Base-by-base conservation (phyloP, 179 eudicot species). In the Actinidia polygama region DNA sequence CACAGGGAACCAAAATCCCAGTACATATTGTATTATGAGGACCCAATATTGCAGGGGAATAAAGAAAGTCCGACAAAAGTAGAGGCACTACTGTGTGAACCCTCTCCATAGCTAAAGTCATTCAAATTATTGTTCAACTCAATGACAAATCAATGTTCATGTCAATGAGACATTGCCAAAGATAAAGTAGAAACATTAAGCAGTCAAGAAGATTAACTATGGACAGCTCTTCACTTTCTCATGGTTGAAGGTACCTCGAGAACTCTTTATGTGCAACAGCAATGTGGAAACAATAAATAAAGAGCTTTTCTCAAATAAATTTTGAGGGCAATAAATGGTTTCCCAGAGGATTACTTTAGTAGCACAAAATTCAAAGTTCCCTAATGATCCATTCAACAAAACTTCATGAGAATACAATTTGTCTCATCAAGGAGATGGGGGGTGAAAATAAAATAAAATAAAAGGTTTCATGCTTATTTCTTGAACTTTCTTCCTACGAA, bases 141-240 rank as follows among this genome's bases (percentile, higher is more conserved):
- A 46, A 71, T 10, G 47, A 18, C 4, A 30, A 67, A 67, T 36
- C 47, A 12, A 19, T 26, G 19, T 15, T 40, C 44, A 30, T 67
- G 12, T 14, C 72, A 67, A 67, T 44, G 72, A 30, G 36, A 30
- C 10, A 44, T 30, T 15, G 47, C 19, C 7, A 67, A 67, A 6
- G 18, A 67, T 14, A 1, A 5, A 67, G 26, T 67, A 14, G 47
- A 15, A 67, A 3, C 19, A 8, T 1, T 12, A 14, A 10, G 9
- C 72, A 11, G 26, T 14, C 19, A 5, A 67, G 47, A 30, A 67
- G 72, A 67, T 30, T 67, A 26, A 46, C 47, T 5, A 67, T 26
- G 72, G 72, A 67, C 16, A 46, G 47, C 19, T 67, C 72, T 67
- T 63, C 68, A 63, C 66, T 1, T 61, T 61, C n/a, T 26, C 72